Base-by-base conservation (phyloP, 192 early-diverging fungal genomes). In the Coemansia sp. region DNA sequence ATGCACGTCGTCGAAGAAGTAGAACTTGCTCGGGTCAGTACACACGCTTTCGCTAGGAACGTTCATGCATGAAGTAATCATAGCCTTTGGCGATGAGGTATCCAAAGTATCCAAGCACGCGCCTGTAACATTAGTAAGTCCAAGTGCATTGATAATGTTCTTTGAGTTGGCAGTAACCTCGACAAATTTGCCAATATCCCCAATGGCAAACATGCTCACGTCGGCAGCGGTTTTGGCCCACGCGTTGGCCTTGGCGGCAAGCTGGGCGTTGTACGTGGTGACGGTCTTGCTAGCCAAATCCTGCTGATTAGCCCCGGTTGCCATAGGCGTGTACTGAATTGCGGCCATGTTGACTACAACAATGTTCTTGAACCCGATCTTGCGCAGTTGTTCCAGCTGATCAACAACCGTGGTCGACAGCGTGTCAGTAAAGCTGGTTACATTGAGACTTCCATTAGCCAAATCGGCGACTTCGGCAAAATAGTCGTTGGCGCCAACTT, bases 281-380 rank as follows among this genome's bases (percentile, higher is more conserved):
- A 75, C 67, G 1, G 22, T 41, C 0, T 7, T 15, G 12, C 15
- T 25, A 1, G 67, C 60, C 12, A 66, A 0, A 14, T 24, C 58
- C 1, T 43, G 47, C 38, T 41, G 45, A 25, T 63, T 48, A 5
- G 19, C 41, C 1, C 17, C 12, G 0, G 1, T 25, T 2, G 67
- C 64, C 62, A 69, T 62, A 10, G 73, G 73, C 7, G 73, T 69
- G 51, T 62, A 65, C 61, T 75, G 73, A 25, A 75, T 69, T 7
- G 73, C 73, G 3, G 73, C 67, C 43, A 75, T 3, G 48, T 69
- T 69, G 63, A 59, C 32, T 1, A 75, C 73, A 6, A 65, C 15
- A 24, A 75, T 75, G 58, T 69, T 68, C 32, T 63, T 59, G 63
- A 69, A 75, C 2, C 73, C 73, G 50, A 69, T 66, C 10, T 49